Evolutionary conservation across 2,329 filamentous ascomycete species (phyloP).

Genomic region (Venturia nashicola): DNA sequence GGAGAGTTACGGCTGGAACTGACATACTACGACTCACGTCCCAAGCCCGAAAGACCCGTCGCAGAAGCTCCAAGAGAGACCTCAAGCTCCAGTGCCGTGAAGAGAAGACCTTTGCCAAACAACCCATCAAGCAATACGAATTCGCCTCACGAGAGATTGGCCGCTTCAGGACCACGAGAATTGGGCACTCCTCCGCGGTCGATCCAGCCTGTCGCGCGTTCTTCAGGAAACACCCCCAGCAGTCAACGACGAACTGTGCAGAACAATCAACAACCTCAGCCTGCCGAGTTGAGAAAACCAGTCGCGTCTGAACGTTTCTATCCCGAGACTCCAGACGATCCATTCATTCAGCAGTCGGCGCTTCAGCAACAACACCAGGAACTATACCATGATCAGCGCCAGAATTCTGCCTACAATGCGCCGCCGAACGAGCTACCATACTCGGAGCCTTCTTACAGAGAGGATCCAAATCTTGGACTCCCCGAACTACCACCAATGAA

Average conservation of each 20-base stretch:
- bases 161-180: conserved; percentile 11
- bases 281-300: conserved; percentile 1
- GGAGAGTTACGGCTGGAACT: conserved; percentile 91
- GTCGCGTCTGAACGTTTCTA: conserved; percentile 15
- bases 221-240: conserved; percentile 14
- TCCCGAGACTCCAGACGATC: conserved; percentile 19
- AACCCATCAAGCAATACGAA: conserved; percentile 48
- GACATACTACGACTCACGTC: conserved; percentile 86
- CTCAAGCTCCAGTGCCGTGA: conserved; percentile 41
- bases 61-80: conserved; percentile 23
- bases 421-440: background rate
- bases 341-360: background rate
- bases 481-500: conserved; percentile 9
- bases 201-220: background rate
- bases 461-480: background rate
- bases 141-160: background rate
- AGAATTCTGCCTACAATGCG: background rate
- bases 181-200: conserved; percentile 20
- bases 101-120: conserved; percentile 70
- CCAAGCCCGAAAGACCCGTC: conserved; percentile 61
- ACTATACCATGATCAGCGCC: background rate
- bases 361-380: background rate
- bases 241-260: conserved; percentile 21
- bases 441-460: background rate
- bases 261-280: conserved; percentile 20